Percentiles rank a stretch among this genome's conserved stretches.
These are phyloP conservation scores for Eruca vesicaria DNA, from an alignment of 441 rosid genomes.

Conservation along the genomic window DNA sequence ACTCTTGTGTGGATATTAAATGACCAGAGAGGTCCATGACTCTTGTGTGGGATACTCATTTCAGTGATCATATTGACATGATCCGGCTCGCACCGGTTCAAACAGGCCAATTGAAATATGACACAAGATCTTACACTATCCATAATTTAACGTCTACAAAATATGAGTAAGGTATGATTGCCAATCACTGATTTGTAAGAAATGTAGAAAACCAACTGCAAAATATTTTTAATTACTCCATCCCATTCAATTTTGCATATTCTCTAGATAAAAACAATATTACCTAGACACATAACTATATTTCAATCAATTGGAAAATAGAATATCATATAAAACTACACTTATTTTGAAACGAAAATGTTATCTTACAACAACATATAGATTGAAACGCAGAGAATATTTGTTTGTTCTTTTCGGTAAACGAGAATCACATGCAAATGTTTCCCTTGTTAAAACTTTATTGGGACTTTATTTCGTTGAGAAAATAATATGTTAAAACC, in stretches of 20 bases:
- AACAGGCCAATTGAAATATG: not conserved
- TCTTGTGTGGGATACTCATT: not conserved
- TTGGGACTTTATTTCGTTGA: not conserved
- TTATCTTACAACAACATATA: no score
- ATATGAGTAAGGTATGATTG: not conserved
- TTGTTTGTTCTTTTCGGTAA: not conserved
- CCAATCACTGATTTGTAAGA: not conserved
- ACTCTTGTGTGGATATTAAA: slow-evolving; percentile 11
- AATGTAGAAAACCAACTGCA: not conserved
- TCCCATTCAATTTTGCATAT: no score
- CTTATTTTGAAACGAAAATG: no score
- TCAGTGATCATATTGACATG: not conserved
- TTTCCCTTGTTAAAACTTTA: not conserved
- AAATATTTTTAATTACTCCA: no score
- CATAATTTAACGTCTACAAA: not conserved
- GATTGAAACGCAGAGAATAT: not conserved
- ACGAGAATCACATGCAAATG: not conserved
- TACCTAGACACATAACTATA: no score
- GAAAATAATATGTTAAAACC: not conserved
- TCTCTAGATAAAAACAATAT: no score
- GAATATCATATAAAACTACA: no score
- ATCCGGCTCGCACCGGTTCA: not conserved
- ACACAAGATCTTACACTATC: not conserved
- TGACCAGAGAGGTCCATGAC: not conserved
- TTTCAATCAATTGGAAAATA: no score